A percentile compares a stretch with the other conserved stretches of the same genome.
These are phyloP conservation scores for Cryptosporidium muris DNA, from an alignment of 169 alveolate species.

Conservation along the genomic window DNA sequence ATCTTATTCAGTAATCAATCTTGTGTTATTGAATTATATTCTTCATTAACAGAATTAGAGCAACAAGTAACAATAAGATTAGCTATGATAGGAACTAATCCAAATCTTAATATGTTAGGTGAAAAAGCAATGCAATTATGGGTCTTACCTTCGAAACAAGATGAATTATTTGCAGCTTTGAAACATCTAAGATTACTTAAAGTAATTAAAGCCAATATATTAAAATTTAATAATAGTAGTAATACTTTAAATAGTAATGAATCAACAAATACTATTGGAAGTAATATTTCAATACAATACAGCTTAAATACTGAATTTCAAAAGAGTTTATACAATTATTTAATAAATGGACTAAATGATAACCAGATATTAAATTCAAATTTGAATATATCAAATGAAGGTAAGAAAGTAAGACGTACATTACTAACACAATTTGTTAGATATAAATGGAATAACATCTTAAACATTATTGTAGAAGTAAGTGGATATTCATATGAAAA, in stretches of 20 bases:
- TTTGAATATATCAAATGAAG: neutral
- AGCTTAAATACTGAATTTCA: constrained; percentile 26
- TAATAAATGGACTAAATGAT: constrained; percentile 6
- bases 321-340: constrained; percentile 26
- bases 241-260: neutral
- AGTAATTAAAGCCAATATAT: constrained; percentile 27
- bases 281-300: constrained; percentile 38
- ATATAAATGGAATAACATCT: constrained; percentile 44
- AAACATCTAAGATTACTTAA: constrained; percentile 41
- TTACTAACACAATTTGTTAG: constrained; percentile 47
- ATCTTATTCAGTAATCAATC: constrained; percentile 26
- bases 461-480: constrained; percentile 45
- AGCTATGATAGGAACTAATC: constrained; percentile 12
- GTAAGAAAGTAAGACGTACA: neutral
- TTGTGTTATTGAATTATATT: constrained; percentile 45
- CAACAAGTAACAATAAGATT: constrained; percentile 44
- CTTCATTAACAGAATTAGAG: constrained; percentile 57
- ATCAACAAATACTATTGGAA: neutral
- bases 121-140: constrained; percentile 53
- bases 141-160: constrained; percentile 19
- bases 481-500: constrained; percentile 5
- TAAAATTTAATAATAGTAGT: constrained; percentile 1
- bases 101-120: constrained; percentile 4
- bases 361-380: too few relatives aligned
- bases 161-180: constrained; percentile 33